These are phyloP conservation scores for Erysimum cheiri DNA, from an alignment of 441 rosid genomes.

Conservation along the genomic window DNA sequence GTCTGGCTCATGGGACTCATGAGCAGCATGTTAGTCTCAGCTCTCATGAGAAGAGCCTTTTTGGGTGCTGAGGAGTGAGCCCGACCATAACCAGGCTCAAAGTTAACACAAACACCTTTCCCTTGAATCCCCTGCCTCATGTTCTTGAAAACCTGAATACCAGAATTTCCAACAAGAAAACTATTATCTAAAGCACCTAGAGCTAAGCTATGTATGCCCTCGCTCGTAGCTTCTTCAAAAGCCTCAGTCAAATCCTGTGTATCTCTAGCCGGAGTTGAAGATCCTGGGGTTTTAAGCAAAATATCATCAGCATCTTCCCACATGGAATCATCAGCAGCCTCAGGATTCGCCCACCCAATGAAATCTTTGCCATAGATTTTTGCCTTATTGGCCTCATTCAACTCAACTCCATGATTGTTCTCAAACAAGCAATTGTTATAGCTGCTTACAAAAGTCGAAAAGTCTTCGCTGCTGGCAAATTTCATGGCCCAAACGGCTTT, in stretches of 20 bases:
- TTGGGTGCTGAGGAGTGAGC: constrained; percentile 65
- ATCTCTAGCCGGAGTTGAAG: constrained; percentile 59
- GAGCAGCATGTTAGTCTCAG: constrained; percentile 95
- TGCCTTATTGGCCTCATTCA: constrained; percentile 73
- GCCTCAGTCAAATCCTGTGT: constrained; percentile 86
- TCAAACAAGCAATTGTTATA: constrained; percentile 82
- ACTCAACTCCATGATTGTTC: constrained; percentile 78
- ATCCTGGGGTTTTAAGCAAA: constrained; percentile 61
- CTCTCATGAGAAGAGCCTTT: constrained; percentile 94
- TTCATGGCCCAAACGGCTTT: constrained; percentile 91
- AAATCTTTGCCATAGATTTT: constrained; percentile 94
- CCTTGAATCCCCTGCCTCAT: constrained; percentile 93
- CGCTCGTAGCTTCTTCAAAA: constrained; percentile 86
- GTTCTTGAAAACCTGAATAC: constrained; percentile 95
- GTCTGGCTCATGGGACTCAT: constrained; percentile 86
- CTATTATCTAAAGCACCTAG: constrained; percentile 95
- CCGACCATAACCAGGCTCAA: constrained; percentile 51
- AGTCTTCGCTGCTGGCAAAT: constrained; percentile 66
- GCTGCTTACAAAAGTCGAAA: constrained; percentile 53
- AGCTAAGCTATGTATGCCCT: constrained; percentile 94
- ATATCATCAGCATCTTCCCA: constrained; percentile 96
- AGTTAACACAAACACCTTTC: constrained; percentile 88
- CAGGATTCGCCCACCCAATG: constrained; percentile 92
- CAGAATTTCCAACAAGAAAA: constrained; percentile 88
- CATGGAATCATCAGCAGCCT: constrained; percentile 91